These are phyloP conservation scores for Ustulina deusta DNA, from an alignment of 2,329 filamentous ascomycete genomes.

Conservation along the genomic window DNA sequence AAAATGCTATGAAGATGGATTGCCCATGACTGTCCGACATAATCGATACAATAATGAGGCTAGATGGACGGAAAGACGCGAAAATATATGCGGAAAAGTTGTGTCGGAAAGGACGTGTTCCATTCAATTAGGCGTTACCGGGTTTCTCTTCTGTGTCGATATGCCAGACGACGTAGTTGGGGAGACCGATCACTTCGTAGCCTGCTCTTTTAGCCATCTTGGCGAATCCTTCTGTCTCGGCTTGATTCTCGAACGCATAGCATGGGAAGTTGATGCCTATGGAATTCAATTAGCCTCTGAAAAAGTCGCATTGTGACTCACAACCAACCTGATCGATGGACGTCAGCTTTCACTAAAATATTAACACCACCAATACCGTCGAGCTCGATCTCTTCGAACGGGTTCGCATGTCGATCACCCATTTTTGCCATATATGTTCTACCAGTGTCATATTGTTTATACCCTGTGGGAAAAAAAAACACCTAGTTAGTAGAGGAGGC, in stretches of 20 bases:
- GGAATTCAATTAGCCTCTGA: conserved; percentile 43
- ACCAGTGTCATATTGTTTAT: conserved; percentile 92
- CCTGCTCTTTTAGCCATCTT: conserved; percentile 98
- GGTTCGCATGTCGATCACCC: conserved; percentile 93
- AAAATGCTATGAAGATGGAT: conserved; percentile 44
- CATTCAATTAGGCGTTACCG: conserved; percentile 71
- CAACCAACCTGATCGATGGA: conserved; percentile 86
- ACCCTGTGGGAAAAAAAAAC: conserved; percentile 66
- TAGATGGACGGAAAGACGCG: conserved; percentile 35
- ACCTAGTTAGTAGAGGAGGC: conserved; percentile 29
- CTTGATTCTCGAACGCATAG: conserved; percentile 98
- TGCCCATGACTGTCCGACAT: conserved; percentile 41
- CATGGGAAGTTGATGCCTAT: conserved; percentile 95
- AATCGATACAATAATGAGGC: conserved; percentile 46
- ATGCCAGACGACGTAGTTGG: conserved; percentile 99
- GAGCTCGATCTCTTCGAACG: conserved; percentile 90
- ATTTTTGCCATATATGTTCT: conserved; percentile 89
- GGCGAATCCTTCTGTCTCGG: conserved; percentile 97
- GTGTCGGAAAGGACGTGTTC: conserved; percentile 27
- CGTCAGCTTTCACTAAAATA: conserved; percentile 97
- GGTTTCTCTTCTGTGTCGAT: conserved; percentile 96
- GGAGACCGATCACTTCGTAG: conserved; percentile 90
- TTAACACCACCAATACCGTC: conserved; percentile 98
- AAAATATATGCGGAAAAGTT: conserved; percentile 34
- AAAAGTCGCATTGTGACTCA: neutral